A percentile compares a stretch with the other conserved stretches of the same genome.
Evolutionary conservation across 805 yeast species (phyloP).

Genomic region (Metschnikowia vanudenii): DNA sequence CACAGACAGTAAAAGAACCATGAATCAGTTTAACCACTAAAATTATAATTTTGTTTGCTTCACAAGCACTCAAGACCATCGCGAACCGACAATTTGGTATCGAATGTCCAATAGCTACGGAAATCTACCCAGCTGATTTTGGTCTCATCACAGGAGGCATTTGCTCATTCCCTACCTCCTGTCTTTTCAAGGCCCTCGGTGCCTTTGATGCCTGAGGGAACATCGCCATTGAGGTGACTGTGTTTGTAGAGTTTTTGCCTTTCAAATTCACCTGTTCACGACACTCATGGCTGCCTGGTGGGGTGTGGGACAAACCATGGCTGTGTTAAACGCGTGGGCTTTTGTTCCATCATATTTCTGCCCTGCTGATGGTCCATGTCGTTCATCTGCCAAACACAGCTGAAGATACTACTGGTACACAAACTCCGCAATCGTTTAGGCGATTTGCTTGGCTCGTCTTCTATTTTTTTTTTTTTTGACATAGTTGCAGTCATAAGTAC

Average conservation of each 20-base stretch:
- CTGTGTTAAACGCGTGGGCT: slow-evolving; percentile 54
- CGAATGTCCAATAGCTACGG: slow-evolving; percentile 40
- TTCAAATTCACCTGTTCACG: slow-evolving; percentile 47
- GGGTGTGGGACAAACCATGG: slow-evolving; percentile 52
- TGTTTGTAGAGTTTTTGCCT: slow-evolving; percentile 54
- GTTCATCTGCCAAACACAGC: slow-evolving; percentile 9
- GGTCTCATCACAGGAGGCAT: slow-evolving; percentile 56
- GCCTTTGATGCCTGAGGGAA: slow-evolving; percentile 56
- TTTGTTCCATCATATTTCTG: slow-evolving; percentile 46
- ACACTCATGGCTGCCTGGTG: slow-evolving; percentile 50
- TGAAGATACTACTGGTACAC: slow-evolving; percentile 16
- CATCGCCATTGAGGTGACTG: slow-evolving; percentile 52
- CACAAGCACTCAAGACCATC: slow-evolving; percentile 45
- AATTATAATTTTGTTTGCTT: too few species aligned
- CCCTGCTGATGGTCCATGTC: slow-evolving; percentile 12
- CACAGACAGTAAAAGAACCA: too few species aligned
- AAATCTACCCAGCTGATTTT: slow-evolving; percentile 50
- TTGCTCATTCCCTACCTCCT: slow-evolving; percentile 48
- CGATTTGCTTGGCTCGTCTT: slow-evolving; percentile 8
- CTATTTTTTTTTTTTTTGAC: slow-evolving; percentile 8
- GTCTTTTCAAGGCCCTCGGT: slow-evolving; percentile 46
- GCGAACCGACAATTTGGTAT: slow-evolving; percentile 49
- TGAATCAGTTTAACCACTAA: too few species aligned
- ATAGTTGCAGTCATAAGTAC: slow-evolving; percentile 15
- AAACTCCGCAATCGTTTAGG: slow-evolving; percentile 11